phyloP scores from a whole-genome alignment of 225 moss, liverwort and hornwort species.

The Physcomitrium patens region DNA sequence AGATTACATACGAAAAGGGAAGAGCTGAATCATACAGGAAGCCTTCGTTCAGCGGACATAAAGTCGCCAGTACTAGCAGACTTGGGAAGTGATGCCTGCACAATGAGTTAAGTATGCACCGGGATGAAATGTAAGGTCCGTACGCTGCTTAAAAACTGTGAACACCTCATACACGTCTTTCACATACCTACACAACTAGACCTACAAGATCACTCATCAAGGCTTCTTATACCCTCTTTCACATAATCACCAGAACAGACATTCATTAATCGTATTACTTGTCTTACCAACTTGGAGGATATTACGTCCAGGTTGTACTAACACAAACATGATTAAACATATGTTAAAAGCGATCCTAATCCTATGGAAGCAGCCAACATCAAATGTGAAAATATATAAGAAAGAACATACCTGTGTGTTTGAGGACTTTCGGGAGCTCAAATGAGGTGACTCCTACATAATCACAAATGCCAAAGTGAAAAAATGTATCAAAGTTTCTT shows the following conservation, averaged over 20 bases:
- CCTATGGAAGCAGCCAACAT: background rate
- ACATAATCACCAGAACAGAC: background rate
- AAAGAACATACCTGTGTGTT: slow-evolving; percentile 35
- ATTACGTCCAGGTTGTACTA: background rate
- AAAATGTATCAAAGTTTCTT: slow-evolving; percentile 12
- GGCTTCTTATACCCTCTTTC: background rate
- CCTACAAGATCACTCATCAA: background rate
- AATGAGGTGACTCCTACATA: slow-evolving; percentile 36
- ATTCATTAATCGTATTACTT: background rate
- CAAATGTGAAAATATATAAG: slow-evolving; percentile 1
- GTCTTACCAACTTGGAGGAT: slow-evolving; percentile 2
- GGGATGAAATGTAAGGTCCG: slow-evolving; percentile 1
- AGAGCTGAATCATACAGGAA: slow-evolving; percentile 33
- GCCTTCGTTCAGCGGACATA: slow-evolving; percentile 25
- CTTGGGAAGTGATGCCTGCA: slow-evolving; percentile 48
- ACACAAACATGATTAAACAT: background rate
- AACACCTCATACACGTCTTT: background rate
- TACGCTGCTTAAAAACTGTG: background rate
- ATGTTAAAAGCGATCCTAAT: background rate
- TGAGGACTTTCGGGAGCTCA: slow-evolving; percentile 32
- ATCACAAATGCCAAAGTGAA: background rate
- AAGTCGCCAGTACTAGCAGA: slow-evolving; percentile 51
- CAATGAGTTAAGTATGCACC: slow-evolving; percentile 21
- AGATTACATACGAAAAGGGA: background rate
- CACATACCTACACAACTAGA: background rate